Conservation (phyloP, 768 basidiomycete species). For the Trametes punicea region DNA sequence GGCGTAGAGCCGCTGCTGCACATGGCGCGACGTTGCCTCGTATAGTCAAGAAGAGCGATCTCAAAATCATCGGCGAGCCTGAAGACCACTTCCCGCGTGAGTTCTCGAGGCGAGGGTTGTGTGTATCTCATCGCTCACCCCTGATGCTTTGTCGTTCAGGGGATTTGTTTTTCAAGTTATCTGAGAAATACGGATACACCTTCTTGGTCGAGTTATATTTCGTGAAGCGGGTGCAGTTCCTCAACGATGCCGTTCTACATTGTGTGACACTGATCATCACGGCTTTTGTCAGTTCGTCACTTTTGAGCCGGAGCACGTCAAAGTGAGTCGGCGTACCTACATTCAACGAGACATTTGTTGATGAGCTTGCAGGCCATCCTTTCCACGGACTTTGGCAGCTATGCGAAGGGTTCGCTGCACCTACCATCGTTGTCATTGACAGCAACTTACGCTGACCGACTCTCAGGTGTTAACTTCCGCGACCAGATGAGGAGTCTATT, state of each 20-base stretch:
- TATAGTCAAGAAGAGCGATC: background rate
- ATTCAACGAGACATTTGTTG: background rate
- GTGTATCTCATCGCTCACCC: background rate
- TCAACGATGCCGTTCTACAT: background rate
- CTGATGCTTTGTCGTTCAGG: background rate
- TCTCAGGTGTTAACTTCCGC: slow-evolving; percentile 27
- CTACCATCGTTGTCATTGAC: background rate
- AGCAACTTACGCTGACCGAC: background rate
- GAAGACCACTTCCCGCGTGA: background rate
- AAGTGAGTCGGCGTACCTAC: slow-evolving; percentile 24
- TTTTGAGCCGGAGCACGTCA: slow-evolving; percentile 38
- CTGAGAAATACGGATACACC: slow-evolving; percentile 11
- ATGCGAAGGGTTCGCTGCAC: slow-evolving; percentile 32
- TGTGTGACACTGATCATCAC: background rate
- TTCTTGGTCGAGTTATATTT: background rate
- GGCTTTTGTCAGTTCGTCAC: slow-evolving; percentile 34
- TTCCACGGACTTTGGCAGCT: slow-evolving; percentile 36
- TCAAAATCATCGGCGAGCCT: background rate
- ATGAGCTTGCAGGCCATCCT: slow-evolving; percentile 31
- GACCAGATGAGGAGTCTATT: slow-evolving; percentile 24
- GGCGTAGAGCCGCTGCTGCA: background rate
- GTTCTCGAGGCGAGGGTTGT: background rate
- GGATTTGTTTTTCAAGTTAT: slow-evolving; percentile 8
- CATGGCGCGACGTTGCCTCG: background rate
- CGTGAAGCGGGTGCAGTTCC: background rate